Evolutionary conservation across 495 filamentous ascomycete species (phyloP).

Genomic region (Hypoxylon fragiforme): DNA sequence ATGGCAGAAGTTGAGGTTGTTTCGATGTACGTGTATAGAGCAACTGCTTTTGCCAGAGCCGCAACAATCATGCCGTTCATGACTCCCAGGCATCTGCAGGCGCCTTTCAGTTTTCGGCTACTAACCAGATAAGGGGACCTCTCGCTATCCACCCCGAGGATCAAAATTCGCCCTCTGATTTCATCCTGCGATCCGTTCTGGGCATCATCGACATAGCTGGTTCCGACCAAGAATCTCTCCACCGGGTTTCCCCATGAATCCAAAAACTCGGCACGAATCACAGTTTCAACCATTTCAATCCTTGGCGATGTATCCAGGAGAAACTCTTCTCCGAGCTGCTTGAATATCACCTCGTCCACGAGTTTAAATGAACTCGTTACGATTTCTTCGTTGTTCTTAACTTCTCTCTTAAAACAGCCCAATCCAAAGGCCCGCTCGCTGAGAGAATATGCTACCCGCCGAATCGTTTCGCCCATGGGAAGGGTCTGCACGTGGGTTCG

Average conservation of each 20-base stretch:
- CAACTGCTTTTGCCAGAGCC: slow-evolving; percentile 82
- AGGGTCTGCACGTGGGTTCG: slow-evolving; percentile 85
- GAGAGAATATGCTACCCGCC: slow-evolving; percentile 83
- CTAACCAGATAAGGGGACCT: slow-evolving; percentile 68
- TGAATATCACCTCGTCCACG: slow-evolving; percentile 57
- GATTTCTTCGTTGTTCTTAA: slow-evolving; percentile 51
- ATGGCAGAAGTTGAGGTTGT: slow-evolving; percentile 49
- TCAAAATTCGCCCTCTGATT: slow-evolving; percentile 74
- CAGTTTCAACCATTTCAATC: slow-evolving; percentile 81
- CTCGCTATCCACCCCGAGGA: slow-evolving; percentile 79
- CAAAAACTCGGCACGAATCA: slow-evolving; percentile 75
- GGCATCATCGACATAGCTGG: slow-evolving; percentile 71
- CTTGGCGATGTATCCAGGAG: slow-evolving; percentile 53
- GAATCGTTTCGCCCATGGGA: slow-evolving; percentile 76
- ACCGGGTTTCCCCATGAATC: slow-evolving; percentile 62
- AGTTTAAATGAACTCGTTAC: slow-evolving; percentile 53
- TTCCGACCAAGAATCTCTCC: slow-evolving; percentile 89
- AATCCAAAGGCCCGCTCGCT: slow-evolving; percentile 80
- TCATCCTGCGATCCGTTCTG: slow-evolving; percentile 37
- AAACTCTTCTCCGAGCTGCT: slow-evolving; percentile 47
- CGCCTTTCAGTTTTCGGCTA: slow-evolving; percentile 67
- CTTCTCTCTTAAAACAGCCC: slow-evolving; percentile 73
- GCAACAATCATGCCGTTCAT: slow-evolving; percentile 80
- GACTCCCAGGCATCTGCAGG: slow-evolving; percentile 75
- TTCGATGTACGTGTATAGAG: slow-evolving; percentile 61